A percentile compares a stretch with the other conserved stretches of the same genome.
These are phyloP conservation scores for Penicillium cataractarum DNA, from an alignment of 495 filamentous ascomycete species.

Conservation along the genomic window DNA sequence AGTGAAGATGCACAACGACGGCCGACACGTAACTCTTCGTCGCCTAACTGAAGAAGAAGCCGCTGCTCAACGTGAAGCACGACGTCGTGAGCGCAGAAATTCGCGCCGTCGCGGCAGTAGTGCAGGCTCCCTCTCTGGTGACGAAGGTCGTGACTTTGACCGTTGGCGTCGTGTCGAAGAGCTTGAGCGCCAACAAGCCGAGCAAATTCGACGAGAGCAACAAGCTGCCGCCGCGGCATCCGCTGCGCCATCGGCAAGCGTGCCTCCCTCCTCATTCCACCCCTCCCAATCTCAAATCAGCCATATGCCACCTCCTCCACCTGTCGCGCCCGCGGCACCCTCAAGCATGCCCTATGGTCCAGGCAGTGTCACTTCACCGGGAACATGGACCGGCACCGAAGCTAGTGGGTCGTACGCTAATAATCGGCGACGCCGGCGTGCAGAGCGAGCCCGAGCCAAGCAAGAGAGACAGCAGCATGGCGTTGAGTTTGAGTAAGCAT, in stretches of 20 bases:
- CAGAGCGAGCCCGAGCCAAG: slow-evolving; percentile 53
- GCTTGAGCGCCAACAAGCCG: slow-evolving; percentile 53
- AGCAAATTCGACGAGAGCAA: slow-evolving; percentile 52
- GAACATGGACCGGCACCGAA: slow-evolving; percentile 54
- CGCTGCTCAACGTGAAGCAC: slow-evolving; percentile 60
- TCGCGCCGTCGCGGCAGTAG: slow-evolving; percentile 50
- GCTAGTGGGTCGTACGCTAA: slow-evolving; percentile 57
- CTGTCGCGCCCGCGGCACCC: slow-evolving; percentile 38
- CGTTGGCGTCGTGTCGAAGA: slow-evolving; percentile 58
- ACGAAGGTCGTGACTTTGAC: slow-evolving; percentile 43
- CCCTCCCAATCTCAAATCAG: slow-evolving; percentile 35
- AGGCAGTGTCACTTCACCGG: slow-evolving; percentile 51
- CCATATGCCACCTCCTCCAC: slow-evolving; percentile 40
- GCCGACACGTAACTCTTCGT: slow-evolving; percentile 78
- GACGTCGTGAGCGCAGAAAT: slow-evolving; percentile 48
- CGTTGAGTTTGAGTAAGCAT: slow-evolving; percentile 49
- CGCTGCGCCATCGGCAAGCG: slow-evolving; percentile 33
- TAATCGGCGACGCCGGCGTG: slow-evolving; percentile 55
- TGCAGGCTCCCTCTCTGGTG: slow-evolving; percentile 49
- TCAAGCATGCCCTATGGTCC: slow-evolving; percentile 44
- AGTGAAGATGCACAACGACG: slow-evolving; percentile 78
- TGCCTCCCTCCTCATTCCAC: slow-evolving; percentile 35
- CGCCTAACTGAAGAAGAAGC: slow-evolving; percentile 82
- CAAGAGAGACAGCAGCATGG: slow-evolving; percentile 50
- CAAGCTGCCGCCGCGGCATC: slow-evolving; percentile 33